These are phyloP conservation scores for Cutaneotrichosporon sp. DNA, from an alignment of 1,284 basidiomycete species.

Conservation along the genomic window DNA sequence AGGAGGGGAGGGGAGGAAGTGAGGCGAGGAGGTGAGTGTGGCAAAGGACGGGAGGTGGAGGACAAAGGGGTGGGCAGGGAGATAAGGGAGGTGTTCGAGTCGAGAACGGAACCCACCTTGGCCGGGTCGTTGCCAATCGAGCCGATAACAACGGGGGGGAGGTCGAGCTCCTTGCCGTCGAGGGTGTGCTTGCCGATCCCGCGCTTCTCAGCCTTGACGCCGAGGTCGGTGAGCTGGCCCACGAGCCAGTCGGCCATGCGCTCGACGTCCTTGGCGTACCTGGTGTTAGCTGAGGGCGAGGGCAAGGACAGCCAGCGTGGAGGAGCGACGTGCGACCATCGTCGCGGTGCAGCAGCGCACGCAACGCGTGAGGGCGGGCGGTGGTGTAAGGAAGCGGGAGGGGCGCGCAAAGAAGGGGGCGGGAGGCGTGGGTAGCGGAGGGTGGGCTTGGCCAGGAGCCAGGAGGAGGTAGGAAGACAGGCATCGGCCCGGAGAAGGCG, in stretches of 20 bases:
- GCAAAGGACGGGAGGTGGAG: neutral
- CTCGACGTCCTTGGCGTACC: conserved; percentile 72
- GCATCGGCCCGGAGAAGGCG: too few relatives aligned
- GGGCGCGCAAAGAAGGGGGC: too few relatives aligned
- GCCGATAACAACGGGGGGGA: conserved; percentile 88
- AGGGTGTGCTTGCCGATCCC: conserved; percentile 80
- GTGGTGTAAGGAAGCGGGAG: too few relatives aligned
- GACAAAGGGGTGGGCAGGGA: neutral
- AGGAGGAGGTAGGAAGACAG: too few relatives aligned
- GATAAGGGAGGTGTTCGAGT: too few relatives aligned
- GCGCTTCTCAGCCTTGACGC: conserved; percentile 70
- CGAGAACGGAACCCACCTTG: conserved; percentile 61
- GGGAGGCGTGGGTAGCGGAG: too few relatives aligned
- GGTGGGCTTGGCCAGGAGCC: too few relatives aligned
- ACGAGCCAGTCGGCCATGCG: conserved; percentile 81
- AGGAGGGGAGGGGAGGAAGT: neutral
- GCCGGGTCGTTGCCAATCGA: conserved; percentile 76
- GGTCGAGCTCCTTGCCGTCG: conserved; percentile 69
- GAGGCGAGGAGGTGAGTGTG: too few relatives aligned
- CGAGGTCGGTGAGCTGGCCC: conserved; percentile 68
- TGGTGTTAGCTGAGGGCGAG: conserved; percentile 44
- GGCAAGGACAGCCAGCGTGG: neutral
- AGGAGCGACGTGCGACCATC: too few relatives aligned
- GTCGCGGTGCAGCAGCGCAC: too few relatives aligned
- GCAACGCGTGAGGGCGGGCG: too few relatives aligned